Percentiles rank a stretch among this genome's conserved stretches.
Conservation (phyloP, 495 filamentous ascomycete species). For the Penicillium maclennaniae region DNA sequence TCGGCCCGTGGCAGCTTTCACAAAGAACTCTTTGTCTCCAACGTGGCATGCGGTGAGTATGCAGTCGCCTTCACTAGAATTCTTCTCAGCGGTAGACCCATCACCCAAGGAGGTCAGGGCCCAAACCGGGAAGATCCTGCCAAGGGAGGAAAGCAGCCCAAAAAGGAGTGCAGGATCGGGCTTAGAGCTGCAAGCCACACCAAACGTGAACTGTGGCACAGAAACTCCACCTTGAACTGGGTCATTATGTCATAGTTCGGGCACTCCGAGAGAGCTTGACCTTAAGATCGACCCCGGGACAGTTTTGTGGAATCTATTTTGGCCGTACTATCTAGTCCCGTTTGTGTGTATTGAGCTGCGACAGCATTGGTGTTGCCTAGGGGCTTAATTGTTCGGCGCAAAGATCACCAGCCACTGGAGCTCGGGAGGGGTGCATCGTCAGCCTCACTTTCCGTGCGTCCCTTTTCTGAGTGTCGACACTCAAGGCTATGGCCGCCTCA, state of each 20-base stretch:
- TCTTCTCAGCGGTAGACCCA: background rate
- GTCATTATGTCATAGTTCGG: conserved; percentile 12
- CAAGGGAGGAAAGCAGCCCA: conserved; percentile 15
- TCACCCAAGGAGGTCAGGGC: background rate
- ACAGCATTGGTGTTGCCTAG: conserved; percentile 18
- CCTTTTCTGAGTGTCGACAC: background rate
- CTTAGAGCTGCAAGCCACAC: conserved; percentile 21
- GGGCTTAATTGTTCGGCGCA: background rate
- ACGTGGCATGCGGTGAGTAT: conserved; percentile 7
- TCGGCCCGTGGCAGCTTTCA: conserved; percentile 13
- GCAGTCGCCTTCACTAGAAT: conserved; percentile 2
- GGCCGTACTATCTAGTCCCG: background rate
- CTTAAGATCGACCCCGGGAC: background rate
- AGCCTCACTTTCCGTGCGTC: conserved; percentile 7
- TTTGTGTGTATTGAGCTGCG: background rate
- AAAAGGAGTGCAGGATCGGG: conserved; percentile 11
- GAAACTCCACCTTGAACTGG: conserved; percentile 3
- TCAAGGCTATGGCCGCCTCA: background rate
- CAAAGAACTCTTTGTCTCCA: background rate
- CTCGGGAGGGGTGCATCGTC: conserved; percentile 2
- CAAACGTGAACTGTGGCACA: conserved; percentile 22
- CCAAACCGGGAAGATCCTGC: background rate
- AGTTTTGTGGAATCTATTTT: background rate
- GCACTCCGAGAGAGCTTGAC: conserved; percentile 13
- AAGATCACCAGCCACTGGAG: conserved; percentile 13